These are phyloP conservation scores for Fusarium drepaniforme DNA, from an alignment of 2,329 filamentous ascomycete genomes.

Conservation along the genomic window DNA sequence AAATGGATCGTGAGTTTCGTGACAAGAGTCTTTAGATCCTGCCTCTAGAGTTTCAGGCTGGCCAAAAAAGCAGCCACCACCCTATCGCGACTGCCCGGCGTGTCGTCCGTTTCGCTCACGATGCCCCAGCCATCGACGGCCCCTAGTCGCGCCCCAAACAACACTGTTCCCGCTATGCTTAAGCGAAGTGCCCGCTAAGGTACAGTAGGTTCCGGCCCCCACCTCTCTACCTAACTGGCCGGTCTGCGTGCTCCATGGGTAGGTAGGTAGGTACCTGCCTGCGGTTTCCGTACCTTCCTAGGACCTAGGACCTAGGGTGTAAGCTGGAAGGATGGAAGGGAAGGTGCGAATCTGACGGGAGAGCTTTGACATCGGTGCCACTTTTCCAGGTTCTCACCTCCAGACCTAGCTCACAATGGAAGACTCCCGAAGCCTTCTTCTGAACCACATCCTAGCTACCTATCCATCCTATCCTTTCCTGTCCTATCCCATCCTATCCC, in stretches of 20 bases:
- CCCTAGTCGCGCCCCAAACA: constrained; percentile 41
- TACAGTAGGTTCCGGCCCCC: constrained; percentile 12
- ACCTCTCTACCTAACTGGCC: background rate
- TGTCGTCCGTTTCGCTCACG: constrained; percentile 27
- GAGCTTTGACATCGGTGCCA: constrained; percentile 18
- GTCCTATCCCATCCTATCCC: background rate
- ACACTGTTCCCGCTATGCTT: constrained; percentile 42
- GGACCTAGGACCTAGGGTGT: background rate
- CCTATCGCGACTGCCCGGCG: constrained; percentile 38
- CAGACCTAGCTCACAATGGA: constrained; percentile 22
- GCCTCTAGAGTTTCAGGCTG: constrained; percentile 44
- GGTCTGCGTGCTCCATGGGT: background rate
- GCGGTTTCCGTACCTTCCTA: background rate
- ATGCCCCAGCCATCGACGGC: background rate
- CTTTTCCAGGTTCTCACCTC: constrained; percentile 5
- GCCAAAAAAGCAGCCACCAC: constrained; percentile 36
- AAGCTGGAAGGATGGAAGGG: background rate
- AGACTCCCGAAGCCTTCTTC: constrained; percentile 23
- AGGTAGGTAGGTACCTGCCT: background rate
- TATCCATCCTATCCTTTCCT: constrained; percentile 1
- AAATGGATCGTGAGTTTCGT: constrained; percentile 16
- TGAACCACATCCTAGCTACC: constrained; percentile 15
- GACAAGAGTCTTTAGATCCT: constrained; percentile 37
- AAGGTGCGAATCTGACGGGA: constrained; percentile 16
- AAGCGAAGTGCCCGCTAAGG: constrained; percentile 42